phyloP scores from a whole-genome alignment of 2,329 filamentous ascomycete species.

The Aquanectria penicillioides region DNA sequence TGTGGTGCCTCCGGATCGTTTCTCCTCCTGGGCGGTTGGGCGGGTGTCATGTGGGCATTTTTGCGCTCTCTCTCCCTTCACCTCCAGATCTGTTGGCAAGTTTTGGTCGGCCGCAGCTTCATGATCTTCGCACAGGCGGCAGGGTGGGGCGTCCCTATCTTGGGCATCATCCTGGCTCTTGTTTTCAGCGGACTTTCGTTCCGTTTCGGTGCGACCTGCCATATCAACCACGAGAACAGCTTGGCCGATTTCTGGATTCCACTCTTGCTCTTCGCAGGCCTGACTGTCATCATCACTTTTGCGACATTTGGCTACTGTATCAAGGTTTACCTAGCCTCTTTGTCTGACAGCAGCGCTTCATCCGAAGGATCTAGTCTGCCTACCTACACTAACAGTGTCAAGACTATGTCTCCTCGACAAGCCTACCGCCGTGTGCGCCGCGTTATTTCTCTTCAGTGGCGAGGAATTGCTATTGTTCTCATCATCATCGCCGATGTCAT shows the following conservation, averaged over 20 bases:
- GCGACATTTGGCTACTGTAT: constrained; percentile 92
- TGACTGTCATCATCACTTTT: constrained; percentile 83
- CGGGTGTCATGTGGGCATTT: constrained; percentile 89
- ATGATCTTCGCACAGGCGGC: constrained; percentile 84
- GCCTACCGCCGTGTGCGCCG: constrained; percentile 88
- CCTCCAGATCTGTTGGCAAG: constrained; percentile 97
- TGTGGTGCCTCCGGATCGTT: constrained; percentile 92
- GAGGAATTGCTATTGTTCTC: constrained; percentile 87
- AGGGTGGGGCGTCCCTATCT: constrained; percentile 85
- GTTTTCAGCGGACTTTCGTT: constrained; percentile 92
- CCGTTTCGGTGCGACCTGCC: constrained; percentile 90
- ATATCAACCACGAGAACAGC: constrained; percentile 91
- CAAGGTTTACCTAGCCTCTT: constrained; percentile 89
- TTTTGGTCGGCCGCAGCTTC: constrained; percentile 86
- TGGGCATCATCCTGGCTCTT: constrained; percentile 80
- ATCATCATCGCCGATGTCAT: constrained; percentile 92
- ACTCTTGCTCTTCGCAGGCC: constrained; percentile 78
- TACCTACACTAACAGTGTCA: constrained; percentile 76
- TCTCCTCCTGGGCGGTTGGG: constrained; percentile 86
- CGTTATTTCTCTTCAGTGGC: constrained; percentile 92
- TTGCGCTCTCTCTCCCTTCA: constrained; percentile 91
- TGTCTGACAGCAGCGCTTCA: constrained; percentile 76
- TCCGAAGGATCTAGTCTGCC: constrained; percentile 79
- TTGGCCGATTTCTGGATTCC: constrained; percentile 92
- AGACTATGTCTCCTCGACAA: constrained; percentile 82